A percentile compares a stretch with the other conserved stretches of the same genome.
phyloP scores from a whole-genome alignment of 495 filamentous ascomycete genomes.

The Aspergillus campestris region DNA sequence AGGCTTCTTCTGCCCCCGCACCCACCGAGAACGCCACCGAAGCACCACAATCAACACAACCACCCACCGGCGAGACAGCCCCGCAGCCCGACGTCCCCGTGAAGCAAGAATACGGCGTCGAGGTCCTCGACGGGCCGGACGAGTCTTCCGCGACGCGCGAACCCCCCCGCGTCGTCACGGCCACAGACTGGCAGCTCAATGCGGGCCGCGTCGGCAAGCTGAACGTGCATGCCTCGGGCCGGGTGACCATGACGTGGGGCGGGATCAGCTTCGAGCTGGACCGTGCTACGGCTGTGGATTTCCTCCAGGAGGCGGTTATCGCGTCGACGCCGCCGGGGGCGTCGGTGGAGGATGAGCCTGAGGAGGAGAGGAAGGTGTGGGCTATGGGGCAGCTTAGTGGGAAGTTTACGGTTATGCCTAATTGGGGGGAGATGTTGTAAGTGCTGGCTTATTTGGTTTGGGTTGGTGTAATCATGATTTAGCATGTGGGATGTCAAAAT shows the following conservation, averaged over 20 bases:
- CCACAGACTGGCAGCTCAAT: slow-evolving; percentile 35
- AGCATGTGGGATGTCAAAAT: too few species aligned
- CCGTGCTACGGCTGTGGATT: slow-evolving; percentile 33
- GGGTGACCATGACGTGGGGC: slow-evolving; percentile 42
- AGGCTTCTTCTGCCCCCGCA: neutral
- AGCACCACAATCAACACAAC: slow-evolving; percentile 5
- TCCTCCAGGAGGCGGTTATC: slow-evolving; percentile 40
- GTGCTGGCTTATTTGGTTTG: too few species aligned
- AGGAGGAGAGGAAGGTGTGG: slow-evolving; percentile 31
- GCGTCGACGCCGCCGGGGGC: slow-evolving; percentile 25
- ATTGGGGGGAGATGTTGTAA: slow-evolving; percentile 40
- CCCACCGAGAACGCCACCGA: slow-evolving; percentile 7
- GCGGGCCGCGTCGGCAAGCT: slow-evolving; percentile 49
- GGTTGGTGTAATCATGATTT: too few species aligned
- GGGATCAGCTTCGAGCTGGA: slow-evolving; percentile 40
- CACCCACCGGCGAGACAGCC: slow-evolving; percentile 2
- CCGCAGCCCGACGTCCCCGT: slow-evolving; percentile 10
- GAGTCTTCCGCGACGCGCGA: slow-evolving; percentile 6
- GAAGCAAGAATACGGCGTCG: slow-evolving; percentile 27
- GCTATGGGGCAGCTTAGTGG: slow-evolving; percentile 43
- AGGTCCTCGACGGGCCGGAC: slow-evolving; percentile 22
- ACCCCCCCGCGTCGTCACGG: slow-evolving; percentile 27
- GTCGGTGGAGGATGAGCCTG: slow-evolving; percentile 13
- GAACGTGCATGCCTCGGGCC: slow-evolving; percentile 44
- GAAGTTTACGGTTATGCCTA: slow-evolving; percentile 42